Percentiles rank a stretch among this genome's conserved stretches.
These are phyloP conservation scores for Penicillium argentinense DNA, from an alignment of 495 filamentous ascomycete species.

Conservation along the genomic window DNA sequence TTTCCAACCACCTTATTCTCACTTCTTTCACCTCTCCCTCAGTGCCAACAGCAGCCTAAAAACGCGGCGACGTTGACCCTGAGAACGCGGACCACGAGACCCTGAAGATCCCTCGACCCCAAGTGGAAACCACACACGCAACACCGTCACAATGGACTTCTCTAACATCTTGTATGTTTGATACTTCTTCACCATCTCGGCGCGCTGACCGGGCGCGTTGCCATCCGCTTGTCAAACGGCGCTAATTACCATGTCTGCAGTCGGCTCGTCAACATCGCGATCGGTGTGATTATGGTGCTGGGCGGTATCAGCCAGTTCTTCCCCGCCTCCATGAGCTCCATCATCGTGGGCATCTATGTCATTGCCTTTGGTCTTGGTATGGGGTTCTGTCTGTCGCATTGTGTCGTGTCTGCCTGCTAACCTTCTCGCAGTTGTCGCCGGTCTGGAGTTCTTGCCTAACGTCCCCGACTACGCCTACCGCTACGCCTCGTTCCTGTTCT, in stretches of 20 bases:
- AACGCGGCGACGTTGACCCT: constrained; percentile 3
- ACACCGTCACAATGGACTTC: constrained; percentile 48
- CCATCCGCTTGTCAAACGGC: neutral
- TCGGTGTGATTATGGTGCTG: constrained; percentile 83
- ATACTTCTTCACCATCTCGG: neutral
- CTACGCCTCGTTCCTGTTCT: constrained; percentile 97
- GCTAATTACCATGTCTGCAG: constrained; percentile 44
- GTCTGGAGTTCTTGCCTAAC: constrained; percentile 74
- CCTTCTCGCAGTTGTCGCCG: constrained; percentile 36
- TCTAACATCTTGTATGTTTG: constrained; percentile 58
- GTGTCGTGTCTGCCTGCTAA: constrained; percentile 11
- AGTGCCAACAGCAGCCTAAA: constrained; percentile 3
- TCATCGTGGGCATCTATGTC: constrained; percentile 82
- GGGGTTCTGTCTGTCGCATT: constrained; percentile 25
- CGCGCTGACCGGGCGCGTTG: neutral
- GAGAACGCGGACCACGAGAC: constrained; percentile 8
- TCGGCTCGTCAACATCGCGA: constrained; percentile 89
- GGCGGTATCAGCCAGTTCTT: constrained; percentile 91
- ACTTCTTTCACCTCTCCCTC: neutral
- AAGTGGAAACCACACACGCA: neutral
- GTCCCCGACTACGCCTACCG: constrained; percentile 88
- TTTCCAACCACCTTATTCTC: constrained; percentile 1
- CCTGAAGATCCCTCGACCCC: constrained; percentile 9
- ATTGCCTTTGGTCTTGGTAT: constrained; percentile 87
- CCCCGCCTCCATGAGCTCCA: constrained; percentile 38